Base-by-base conservation (phyloP, 371 early-diverging fungal species). In the Paraphysoderma sedebokerense region DNA sequence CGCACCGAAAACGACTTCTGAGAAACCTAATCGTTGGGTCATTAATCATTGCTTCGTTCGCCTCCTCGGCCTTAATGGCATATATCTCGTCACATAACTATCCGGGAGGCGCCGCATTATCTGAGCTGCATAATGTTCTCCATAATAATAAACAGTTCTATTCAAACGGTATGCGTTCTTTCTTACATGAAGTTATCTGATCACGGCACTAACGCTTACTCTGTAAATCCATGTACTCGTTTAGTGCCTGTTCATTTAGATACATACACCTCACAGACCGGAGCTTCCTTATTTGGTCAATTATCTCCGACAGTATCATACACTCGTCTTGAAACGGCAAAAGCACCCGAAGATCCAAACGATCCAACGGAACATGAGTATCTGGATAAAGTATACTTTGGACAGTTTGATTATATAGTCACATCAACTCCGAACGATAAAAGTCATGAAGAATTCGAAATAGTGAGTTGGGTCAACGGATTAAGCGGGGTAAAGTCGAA, bases 31-130 rank as follows among this genome's bases (percentile, higher is more conserved):
- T 69, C 11, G 17, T 56, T 15, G 53, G 46, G 3, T 57, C 49
- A 2, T 44, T 61, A 7, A 28, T 63, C 6, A 35, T 54, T 1
- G 67, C 66, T 7, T 58, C 67, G 5, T 29, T 59, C 4, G 55
- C 55, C 5, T 64, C 73, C 3, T 46, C 71, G 15, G 6, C 50
- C 27, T 44, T 58, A 2, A 72, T 77, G 63, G 55, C 78, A 5
- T 61, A 67, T 26, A 57, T 82, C 5, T 89, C 89, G 12, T 59
- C 68, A 9, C 53, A 57, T 5, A 93, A 93, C 62, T 93, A 93
- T 47, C 92, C 93, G 8, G 95, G 92, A 1, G 95, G 88, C 2
- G 58, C 72, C 1, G 90, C 92, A 0, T 55, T 92, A 38, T 53
- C 53, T 11, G 52, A 55, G 29, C 57, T 86, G 13, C 85, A 90